Base-by-base conservation (phyloP, 2,329 filamentous ascomycete species). In the Orbilia javanica region DNA sequence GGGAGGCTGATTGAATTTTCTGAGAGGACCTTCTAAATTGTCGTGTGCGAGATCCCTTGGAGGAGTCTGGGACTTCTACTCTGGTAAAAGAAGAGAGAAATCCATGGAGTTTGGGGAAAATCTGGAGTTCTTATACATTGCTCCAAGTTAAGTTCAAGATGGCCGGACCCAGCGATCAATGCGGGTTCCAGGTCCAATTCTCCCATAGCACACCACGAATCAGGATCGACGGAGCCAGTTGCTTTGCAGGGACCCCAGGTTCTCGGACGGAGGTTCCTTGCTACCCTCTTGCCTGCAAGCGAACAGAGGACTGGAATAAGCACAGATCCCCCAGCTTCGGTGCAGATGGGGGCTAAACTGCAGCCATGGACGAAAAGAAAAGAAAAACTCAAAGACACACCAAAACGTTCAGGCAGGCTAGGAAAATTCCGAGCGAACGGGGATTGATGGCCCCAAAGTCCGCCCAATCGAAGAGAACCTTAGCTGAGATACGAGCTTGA, bases 191-290 rank as follows among this genome's bases (percentile, higher is more conserved):
- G 66, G 66, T 77, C 60, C 60, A 77, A 77, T 77, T 77, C 66
- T 70, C 65, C 73, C 66, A 77, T 62, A 74, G 53, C 70, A 67
- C 63, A 74, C 63, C 70, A 74, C 70, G 70, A 74, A 74, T 74
- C 70, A 74, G 70, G 70, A 74, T 68, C 62, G 62, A 66, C 62
- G 48, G 72, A 70, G 65, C 42, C 39, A 65, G 50, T 71, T 57
- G 44, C 60, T 53, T 70, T 66, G 44, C 73, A 77, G 73, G 73
- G 73, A 55, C 73, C 73, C 73, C 65, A 77, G 73, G 73, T 71
- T 65, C 73, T 77, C 73, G 73, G 73, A 77, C 73, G 73, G 73
- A 77, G 73, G 66, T 77, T 76, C 73, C 73, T 77, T 77, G 73
- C 67, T 66, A 66, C 53, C 44, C 42, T 64, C 20, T 66, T 60